Evolutionary conservation across 306 rosid species (phyloP).

Genomic region (Bauhinia variegata): DNA sequence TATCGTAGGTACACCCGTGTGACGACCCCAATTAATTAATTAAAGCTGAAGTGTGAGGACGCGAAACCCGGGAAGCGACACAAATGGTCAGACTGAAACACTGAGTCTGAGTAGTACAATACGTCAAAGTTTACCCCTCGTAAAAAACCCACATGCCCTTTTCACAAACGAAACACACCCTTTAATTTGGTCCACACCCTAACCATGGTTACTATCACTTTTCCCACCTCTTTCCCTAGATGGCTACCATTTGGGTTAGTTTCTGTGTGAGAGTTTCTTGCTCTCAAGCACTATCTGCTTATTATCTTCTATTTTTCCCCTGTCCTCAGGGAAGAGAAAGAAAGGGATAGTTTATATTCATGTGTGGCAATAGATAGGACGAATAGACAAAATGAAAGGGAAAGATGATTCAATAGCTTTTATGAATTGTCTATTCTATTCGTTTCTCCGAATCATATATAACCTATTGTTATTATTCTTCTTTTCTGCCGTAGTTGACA

Average conservation of each 20-base stretch:
- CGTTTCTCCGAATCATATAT: conserved; percentile 11
- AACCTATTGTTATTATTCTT: conserved; percentile 30
- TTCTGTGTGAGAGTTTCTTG: too few relatives aligned
- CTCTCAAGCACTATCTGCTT: too few relatives aligned
- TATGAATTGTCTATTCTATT: conserved; percentile 20
- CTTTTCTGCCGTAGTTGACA: conserved; percentile 18
- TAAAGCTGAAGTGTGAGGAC: conserved; percentile 28
- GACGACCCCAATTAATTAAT: conserved; percentile 32
- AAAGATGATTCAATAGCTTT: conserved; percentile 33
- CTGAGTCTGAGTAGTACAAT: conserved; percentile 38
- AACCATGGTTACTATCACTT: conserved; percentile 46
- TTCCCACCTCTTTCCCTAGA: neutral
- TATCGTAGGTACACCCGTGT: neutral
- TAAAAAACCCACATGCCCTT: conserved; percentile 25
- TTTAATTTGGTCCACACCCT: conserved; percentile 38
- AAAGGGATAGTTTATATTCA: neutral
- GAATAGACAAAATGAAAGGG: conserved; percentile 23
- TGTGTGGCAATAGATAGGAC: conserved; percentile 14
- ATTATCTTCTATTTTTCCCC: neutral
- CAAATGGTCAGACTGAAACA: conserved; percentile 54
- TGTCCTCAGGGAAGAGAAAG: neutral
- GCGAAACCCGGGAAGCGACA: conserved; percentile 57
- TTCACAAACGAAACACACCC: neutral
- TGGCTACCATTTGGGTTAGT: conserved; percentile 11
- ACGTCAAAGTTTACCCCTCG: conserved; percentile 35